A percentile compares a stretch with the other conserved stretches of the same genome.
These are phyloP conservation scores for Pseudoneurospora amorphoporcata DNA, from an alignment of 495 filamentous ascomycete genomes.

Conservation along the genomic window DNA sequence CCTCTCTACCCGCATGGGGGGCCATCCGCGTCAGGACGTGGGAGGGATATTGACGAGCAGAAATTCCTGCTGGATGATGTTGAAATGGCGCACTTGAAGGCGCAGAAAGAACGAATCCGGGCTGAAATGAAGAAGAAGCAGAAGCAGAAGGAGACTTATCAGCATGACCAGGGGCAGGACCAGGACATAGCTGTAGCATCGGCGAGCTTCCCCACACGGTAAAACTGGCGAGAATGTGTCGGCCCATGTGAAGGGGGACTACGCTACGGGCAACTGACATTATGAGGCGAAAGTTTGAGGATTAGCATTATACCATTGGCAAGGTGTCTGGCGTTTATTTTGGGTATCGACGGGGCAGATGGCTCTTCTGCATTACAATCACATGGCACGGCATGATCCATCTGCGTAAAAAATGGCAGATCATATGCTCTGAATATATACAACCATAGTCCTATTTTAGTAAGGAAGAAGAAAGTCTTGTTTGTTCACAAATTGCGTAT, in stretches of 20 bases:
- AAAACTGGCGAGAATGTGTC: background rate
- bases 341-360: background rate
- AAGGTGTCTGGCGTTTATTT: slow-evolving; percentile 11
- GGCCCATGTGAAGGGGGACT: background rate
- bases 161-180: slow-evolving; percentile 1
- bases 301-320: slow-evolving; percentile 16
- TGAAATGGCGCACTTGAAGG: slow-evolving; percentile 14
- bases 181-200: slow-evolving; percentile 5
- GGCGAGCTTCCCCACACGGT: background rate
- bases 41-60: slow-evolving; percentile 21
- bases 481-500: background rate
- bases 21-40: background rate
- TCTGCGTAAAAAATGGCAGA: background rate
- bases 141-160: background rate
- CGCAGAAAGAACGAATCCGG: slow-evolving; percentile 11
- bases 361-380: background rate
- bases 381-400: background rate
- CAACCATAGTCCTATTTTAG: background rate
- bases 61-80: slow-evolving; percentile 21
- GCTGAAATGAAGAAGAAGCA: background rate
- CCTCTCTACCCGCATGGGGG: slow-evolving; percentile 5
- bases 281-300: background rate
- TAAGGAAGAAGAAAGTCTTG: background rate
- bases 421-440: background rate
- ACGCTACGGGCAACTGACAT: background rate